Evolutionary conservation across 2,329 filamentous ascomycete species (phyloP).

Genomic region (Coniella lustricola): DNA sequence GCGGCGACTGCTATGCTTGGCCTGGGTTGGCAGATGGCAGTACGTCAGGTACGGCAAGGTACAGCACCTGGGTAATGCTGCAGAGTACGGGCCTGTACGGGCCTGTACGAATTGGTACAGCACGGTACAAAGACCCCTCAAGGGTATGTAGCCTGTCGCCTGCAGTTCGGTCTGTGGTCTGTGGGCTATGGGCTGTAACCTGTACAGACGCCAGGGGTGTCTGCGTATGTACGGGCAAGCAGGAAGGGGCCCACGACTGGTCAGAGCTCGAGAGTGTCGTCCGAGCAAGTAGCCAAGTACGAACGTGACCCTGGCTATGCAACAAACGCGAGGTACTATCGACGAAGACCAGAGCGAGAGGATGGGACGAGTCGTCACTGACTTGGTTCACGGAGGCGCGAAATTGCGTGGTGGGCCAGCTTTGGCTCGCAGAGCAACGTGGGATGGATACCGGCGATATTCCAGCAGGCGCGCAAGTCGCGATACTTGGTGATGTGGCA

Average conservation of each 20-base stretch:
- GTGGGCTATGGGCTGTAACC: too few relatives aligned
- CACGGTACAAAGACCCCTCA: too few relatives aligned
- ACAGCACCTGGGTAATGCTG: not conserved
- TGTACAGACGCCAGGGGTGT: too few relatives aligned
- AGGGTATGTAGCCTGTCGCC: too few relatives aligned
- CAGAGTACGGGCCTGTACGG: conserved; percentile 2
- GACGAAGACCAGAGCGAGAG: conserved; percentile 6
- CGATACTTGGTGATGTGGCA: conserved; percentile 35
- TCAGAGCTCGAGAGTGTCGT: too few relatives aligned
- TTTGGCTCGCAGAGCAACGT: conserved; percentile 22
- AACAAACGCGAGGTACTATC: not conserved
- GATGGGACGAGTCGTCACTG: conserved; percentile 24
- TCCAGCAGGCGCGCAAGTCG: conserved; percentile 25
- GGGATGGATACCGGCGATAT: conserved; percentile 21
- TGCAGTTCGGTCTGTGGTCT: too few relatives aligned
- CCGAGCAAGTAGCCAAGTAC: too few relatives aligned
- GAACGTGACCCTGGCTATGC: not conserved
- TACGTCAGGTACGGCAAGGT: conserved; percentile 6
- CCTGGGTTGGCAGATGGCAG: conserved; percentile 1
- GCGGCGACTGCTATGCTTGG: conserved; percentile 9
- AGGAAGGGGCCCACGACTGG: too few relatives aligned
- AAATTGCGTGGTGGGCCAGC: conserved; percentile 22
- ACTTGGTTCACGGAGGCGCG: conserved; percentile 24
- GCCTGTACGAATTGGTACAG: too few relatives aligned
- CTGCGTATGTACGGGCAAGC: too few relatives aligned